These are phyloP conservation scores for Boletus insuetus DNA, from an alignment of 768 basidiomycete species.

Conservation along the genomic window DNA sequence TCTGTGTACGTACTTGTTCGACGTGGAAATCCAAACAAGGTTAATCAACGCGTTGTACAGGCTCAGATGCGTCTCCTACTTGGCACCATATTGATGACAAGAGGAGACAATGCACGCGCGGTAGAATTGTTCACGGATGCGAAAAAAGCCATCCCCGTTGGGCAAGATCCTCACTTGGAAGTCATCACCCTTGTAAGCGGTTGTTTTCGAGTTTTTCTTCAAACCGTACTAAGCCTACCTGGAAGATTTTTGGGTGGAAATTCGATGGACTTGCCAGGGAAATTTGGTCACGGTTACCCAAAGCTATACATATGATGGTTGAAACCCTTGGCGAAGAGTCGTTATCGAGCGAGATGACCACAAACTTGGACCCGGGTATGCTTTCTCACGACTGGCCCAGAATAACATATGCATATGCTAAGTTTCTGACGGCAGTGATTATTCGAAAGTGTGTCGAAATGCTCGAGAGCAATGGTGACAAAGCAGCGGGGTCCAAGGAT, in stretches of 20 bases:
- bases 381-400: too few relatives aligned
- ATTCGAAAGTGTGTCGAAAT: too few relatives aligned
- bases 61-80: background rate
- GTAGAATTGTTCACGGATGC: background rate
- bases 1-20: too few relatives aligned
- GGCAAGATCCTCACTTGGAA: background rate
- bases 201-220: background rate
- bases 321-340: too few relatives aligned
- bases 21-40: too few relatives aligned
- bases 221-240: background rate
- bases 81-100: background rate
- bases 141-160: background rate
- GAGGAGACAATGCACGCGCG: background rate
- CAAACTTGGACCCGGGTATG: too few relatives aligned
- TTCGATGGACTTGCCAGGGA: constrained; percentile 1
- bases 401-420: too few relatives aligned
- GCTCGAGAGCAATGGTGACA: too few relatives aligned
- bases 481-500: too few relatives aligned
- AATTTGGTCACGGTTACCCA: background rate
- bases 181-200: background rate
- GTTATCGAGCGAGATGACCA: too few relatives aligned
- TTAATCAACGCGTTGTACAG: background rate
- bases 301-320: too few relatives aligned
- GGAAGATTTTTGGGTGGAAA: constrained; percentile 12
- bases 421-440: too few relatives aligned